Evolutionary conservation across 1,139 yeast genomes (phyloP), one percentile per base, ranked within the genome.

Genomic region (Geotrichum carabidarum): DNA sequence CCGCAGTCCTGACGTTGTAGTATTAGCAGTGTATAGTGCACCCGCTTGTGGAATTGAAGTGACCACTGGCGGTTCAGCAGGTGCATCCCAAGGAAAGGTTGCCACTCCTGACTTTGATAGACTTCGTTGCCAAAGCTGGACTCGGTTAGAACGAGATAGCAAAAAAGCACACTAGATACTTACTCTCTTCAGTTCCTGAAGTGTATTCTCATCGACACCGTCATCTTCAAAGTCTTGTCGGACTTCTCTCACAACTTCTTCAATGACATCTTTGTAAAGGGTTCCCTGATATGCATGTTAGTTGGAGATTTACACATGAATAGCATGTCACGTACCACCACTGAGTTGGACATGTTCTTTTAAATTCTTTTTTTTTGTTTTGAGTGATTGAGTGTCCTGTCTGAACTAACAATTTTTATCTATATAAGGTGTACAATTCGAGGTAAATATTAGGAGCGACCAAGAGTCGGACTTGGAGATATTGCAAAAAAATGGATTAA

Each of bases 171-270:
- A 11, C 34, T 2, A 9, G 11, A 6, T 5, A 57, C 64, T 51
- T 52, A 73, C 69, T 36, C 78, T 75, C 65, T 85, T 83, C 65
- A 93, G 77, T 65, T 90, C 97, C 65, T 87, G 93, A 58, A 94
- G 74, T 1, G 97, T 91, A 42, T 85, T 82, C 65, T 90, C 97
- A 68, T 93, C 98, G 55, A 93, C 88, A 22, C 98, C 99, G 58
- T 88, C 85, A 65, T 93, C 94, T 68, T 93, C 99, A 66, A 93
- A 93, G 70, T 93, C 99, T 64, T 86, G 90, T 67, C 96, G 81
- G 8, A 96, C 90, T 63, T 90, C 97, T 58, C 82, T 79, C 62
- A 93, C 84, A 40, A 93, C 99, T 58, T 89, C 95, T 59, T 89
- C 93, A 58, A 93, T 89, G 61, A 93, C 85, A 34, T 83, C 77